Evolutionary conservation across 257 asterid genomes (phyloP).

Genomic region (Plantago ovata): DNA sequence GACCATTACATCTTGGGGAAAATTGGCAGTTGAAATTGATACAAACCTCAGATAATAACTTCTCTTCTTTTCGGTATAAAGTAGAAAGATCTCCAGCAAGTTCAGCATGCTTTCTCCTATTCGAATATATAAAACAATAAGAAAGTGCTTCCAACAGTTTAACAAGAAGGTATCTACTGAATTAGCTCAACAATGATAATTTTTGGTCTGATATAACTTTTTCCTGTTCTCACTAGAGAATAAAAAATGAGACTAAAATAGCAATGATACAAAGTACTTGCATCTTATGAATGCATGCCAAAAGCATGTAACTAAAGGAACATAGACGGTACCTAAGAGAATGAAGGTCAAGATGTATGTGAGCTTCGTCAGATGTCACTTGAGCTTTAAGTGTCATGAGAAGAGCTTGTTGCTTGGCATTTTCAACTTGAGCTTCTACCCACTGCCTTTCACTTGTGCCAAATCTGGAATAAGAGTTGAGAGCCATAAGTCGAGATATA

Average conservation of each 20-base stretch:
- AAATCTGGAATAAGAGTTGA: slow-evolving; percentile 53
- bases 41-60: slow-evolving; percentile 83
- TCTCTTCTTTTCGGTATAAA: slow-evolving; percentile 83
- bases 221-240: slow-evolving; percentile 11
- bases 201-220: too few relatives aligned
- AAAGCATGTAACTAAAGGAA: neutral
- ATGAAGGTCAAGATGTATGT: slow-evolving; percentile 96
- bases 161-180: neutral
- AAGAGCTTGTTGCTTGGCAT: slow-evolving; percentile 93
- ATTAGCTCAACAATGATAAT: slow-evolving; percentile 15
- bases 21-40: slow-evolving; percentile 13
- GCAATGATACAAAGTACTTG: slow-evolving; percentile 11
- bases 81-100: slow-evolving; percentile 86
- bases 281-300: slow-evolving; percentile 8
- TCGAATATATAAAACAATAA: slow-evolving; percentile 24
- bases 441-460: slow-evolving; percentile 97
- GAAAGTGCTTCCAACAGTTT: neutral
- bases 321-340: slow-evolving; percentile 66
- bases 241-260: neutral
- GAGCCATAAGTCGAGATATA: slow-evolving; percentile 23
- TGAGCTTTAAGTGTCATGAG: slow-evolving; percentile 86
- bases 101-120: slow-evolving; percentile 98
- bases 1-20: slow-evolving; percentile 6
- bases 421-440: slow-evolving; percentile 99
- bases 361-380: slow-evolving; percentile 98